Percentiles rank a stretch among this genome's conserved stretches.
Conservation (phyloP, 2,329 filamentous ascomycete genomes). For the Corinectria fuckeliana region DNA sequence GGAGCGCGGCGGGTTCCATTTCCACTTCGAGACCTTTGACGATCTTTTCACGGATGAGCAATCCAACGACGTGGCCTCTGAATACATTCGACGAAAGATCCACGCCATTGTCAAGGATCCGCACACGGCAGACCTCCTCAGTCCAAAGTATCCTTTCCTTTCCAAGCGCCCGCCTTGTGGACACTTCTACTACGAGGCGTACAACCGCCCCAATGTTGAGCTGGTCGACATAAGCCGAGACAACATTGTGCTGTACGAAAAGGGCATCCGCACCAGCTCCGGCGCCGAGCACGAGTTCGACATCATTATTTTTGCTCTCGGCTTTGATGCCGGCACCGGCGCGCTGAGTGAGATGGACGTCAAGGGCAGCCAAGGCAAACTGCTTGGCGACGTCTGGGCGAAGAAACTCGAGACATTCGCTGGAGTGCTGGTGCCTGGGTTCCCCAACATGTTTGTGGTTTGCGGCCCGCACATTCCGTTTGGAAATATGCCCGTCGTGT, state of each 20-base stretch:
- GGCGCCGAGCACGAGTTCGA: constrained; percentile 17
- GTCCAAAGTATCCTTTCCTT: constrained; percentile 15
- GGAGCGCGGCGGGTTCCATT: constrained; percentile 14
- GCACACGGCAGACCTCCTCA: constrained; percentile 11
- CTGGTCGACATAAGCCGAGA: constrained; percentile 16
- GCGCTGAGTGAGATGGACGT: constrained; percentile 14
- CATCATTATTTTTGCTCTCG: constrained; percentile 24
- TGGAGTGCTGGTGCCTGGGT: constrained; percentile 10
- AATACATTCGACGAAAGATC: constrained; percentile 22
- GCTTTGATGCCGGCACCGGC: constrained; percentile 22
- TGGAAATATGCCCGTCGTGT: constrained; percentile 18
- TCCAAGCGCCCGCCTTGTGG: constrained; percentile 20
- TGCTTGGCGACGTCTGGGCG: constrained; percentile 7
- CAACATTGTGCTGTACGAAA: constrained; percentile 4
- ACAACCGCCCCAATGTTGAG: constrained; percentile 20
- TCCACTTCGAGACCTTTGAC: constrained; percentile 14
- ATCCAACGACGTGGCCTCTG: constrained; percentile 18
- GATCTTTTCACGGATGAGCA: constrained; percentile 15
- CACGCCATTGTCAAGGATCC: constrained; percentile 16
- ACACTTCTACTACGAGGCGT: constrained; percentile 24
- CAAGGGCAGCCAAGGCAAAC: constrained; percentile 5
- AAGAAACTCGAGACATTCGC: constrained; percentile 12
- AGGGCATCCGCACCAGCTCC: constrained; percentile 10
- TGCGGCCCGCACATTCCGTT: constrained; percentile 18
- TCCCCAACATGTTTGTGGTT: constrained; percentile 24